Conservation (phyloP, 116 monocot species). For the Posidonia oceanica region DNA sequence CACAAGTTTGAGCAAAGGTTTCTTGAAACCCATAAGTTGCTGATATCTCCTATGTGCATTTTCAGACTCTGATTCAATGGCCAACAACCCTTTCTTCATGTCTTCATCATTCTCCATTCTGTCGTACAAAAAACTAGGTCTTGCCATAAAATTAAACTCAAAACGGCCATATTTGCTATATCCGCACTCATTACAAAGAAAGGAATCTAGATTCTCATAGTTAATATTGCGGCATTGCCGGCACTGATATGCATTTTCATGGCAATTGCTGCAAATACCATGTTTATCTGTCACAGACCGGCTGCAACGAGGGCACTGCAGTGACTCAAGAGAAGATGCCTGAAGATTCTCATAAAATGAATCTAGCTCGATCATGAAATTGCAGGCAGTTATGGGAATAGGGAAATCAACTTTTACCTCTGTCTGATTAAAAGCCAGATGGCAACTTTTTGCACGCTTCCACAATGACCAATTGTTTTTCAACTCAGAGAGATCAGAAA, state of each 20-base stretch:
- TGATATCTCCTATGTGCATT: conserved; percentile 98
- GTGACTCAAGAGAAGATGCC: conserved; percentile 89
- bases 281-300: conserved; percentile 95
- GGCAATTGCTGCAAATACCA: conserved; percentile 96
- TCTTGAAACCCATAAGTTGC: conserved; percentile 96
- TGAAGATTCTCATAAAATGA: conserved; percentile 99
- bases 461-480: conserved; percentile 98
- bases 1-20: conserved; percentile 89
- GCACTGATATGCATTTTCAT: conserved; percentile 99
- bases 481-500: conserved; percentile 80
- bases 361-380: conserved; percentile 99
- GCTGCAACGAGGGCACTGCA: conserved; percentile 98
- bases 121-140: conserved; percentile 91
- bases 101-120: conserved; percentile 98
- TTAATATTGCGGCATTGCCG: conserved; percentile 97
- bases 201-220: conserved; percentile 98
- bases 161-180: conserved; percentile 99
- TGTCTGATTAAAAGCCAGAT: conserved; percentile 88
- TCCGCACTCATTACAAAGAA: conserved; percentile 99
- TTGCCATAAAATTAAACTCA: conserved; percentile 99
- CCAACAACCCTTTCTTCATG: conserved; percentile 90
- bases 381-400: conserved; percentile 97
- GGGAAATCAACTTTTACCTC: conserved; percentile 97
- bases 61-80: conserved; percentile 95
- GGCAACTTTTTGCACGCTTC: conserved; percentile 98